A percentile compares a stretch with the other conserved stretches of the same genome.
Evolutionary conservation across 768 basidiomycete species (phyloP).

Genomic region (Mycena indigotica): DNA sequence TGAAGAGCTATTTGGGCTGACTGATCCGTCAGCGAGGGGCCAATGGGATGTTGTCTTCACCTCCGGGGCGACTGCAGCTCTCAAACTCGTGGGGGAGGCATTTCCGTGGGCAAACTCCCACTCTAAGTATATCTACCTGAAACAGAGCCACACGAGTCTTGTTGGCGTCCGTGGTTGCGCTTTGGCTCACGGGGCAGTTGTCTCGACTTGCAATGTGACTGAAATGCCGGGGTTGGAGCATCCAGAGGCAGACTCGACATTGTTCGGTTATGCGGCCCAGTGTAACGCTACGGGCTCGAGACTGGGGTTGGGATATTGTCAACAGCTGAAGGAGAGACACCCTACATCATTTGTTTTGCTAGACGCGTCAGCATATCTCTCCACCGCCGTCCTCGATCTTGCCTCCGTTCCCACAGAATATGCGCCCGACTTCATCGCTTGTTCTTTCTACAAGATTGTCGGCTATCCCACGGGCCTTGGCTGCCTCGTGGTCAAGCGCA

Average conservation of each 20-base stretch:
- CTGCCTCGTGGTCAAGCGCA: slow-evolving; percentile 51
- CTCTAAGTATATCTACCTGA: slow-evolving; percentile 46
- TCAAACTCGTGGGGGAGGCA: slow-evolving; percentile 59
- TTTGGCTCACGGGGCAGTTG: slow-evolving; percentile 36
- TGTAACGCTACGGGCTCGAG: slow-evolving; percentile 24
- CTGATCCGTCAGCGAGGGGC: slow-evolving; percentile 35
- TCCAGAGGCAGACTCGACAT: slow-evolving; percentile 32
- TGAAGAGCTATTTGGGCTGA: slow-evolving; percentile 19
- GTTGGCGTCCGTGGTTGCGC: slow-evolving; percentile 59
- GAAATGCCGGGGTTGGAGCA: slow-evolving; percentile 48
- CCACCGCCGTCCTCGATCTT: slow-evolving; percentile 52
- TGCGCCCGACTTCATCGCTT: slow-evolving; percentile 56
- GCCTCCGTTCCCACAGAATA: slow-evolving; percentile 26
- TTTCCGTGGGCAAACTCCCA: slow-evolving; percentile 45
- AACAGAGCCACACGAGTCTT: slow-evolving; percentile 60
- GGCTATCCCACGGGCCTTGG: slow-evolving; percentile 63
- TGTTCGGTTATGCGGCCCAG: slow-evolving; percentile 21
- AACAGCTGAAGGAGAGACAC: slow-evolving; percentile 11
- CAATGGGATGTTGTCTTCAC: slow-evolving; percentile 62
- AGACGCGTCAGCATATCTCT: slow-evolving; percentile 60
- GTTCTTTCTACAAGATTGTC: slow-evolving; percentile 65
- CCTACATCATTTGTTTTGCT: slow-evolving; percentile 32
- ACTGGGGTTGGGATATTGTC: slow-evolving; percentile 13
- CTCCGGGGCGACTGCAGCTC: slow-evolving; percentile 54
- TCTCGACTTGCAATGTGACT: slow-evolving; percentile 48